Base-by-base conservation (phyloP, 768 basidiomycete species). In the Kwoniella sp. region DNA sequence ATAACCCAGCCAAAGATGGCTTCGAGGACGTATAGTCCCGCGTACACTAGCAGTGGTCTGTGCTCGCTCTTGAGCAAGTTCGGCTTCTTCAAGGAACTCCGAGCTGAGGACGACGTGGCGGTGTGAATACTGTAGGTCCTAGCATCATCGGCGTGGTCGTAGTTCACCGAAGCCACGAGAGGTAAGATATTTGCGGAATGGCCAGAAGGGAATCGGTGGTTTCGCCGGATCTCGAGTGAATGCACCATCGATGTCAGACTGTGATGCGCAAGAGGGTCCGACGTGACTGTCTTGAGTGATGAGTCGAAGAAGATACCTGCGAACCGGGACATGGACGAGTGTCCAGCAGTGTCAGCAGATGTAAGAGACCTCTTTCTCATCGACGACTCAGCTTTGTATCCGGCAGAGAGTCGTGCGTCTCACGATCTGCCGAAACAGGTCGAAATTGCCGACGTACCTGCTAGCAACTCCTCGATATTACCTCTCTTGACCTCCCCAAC, bases 381-480 rank as follows among this genome's bases (percentile, higher is more conserved):
- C n/a, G n/a, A n/a, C n/a, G n/a, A n/a, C n/a, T n/a, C n/a, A n/a
- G n/a, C 38, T 20, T 9, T 41, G 38, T 20, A 41, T 20, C 38
- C 20, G 38, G 38, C 38, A 41, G 38, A 41, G 15, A 38, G 5
- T 12, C n/a, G n/a, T n/a, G n/a, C n/a, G n/a, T n/a, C n/a, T n/a
- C n/a, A n/a, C n/a, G n/a, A n/a, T n/a, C n/a, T n/a, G n/a, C n/a
- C n/a, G n/a, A n/a, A n/a, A n/a, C n/a, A n/a, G n/a, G n/a, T n/a
- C n/a, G n/a, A n/a, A n/a, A n/a, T 57, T 41, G 47, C 22, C 5
- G n/a, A 63, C 66, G 13, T 45, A 68, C 67, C 61, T 25, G 62
- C 31, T 4, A 68, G 31, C 4, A 58, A 22, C 26, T 68, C 67
- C 54, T 68, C 67, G 7, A 68, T 53, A 37, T 68, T 68, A 25